A percentile compares a stretch with the other conserved stretches of the same genome.
Conservation (phyloP, 768 basidiomycete genomes). For the Xerocomellus chrysenteron region DNA sequence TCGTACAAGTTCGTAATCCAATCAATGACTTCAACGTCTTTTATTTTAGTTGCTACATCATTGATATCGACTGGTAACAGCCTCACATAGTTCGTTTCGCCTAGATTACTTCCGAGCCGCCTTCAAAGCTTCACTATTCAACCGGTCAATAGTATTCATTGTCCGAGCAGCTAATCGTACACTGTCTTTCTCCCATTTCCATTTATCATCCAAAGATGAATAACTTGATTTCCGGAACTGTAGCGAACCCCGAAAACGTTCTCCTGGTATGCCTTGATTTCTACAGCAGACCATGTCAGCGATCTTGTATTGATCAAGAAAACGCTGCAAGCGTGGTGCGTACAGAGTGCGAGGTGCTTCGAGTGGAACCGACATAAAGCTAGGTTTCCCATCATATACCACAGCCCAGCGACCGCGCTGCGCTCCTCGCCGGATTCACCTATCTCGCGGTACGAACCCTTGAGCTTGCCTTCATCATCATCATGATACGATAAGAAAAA, state of each 20-base stretch:
- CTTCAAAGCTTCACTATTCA: not conserved
- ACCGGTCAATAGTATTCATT: not conserved
- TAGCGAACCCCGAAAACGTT: conserved; percentile 36
- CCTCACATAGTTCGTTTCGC: too few species aligned
- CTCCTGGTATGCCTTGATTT: conserved; percentile 69
- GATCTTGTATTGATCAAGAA: not conserved
- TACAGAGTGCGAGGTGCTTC: conserved; percentile 63
- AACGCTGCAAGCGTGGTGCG: conserved; percentile 19
- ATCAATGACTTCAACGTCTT: too few species aligned
- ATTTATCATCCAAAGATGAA: not conserved
- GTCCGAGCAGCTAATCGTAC: not conserved
- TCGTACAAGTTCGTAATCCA: too few species aligned
- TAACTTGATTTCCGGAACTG: not conserved
- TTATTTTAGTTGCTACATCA: too few species aligned
- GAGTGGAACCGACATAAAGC: conserved; percentile 66
- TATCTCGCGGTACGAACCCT: conserved; percentile 41
- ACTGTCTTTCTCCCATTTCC: not conserved
- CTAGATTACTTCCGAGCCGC: too few species aligned
- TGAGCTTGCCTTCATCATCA: conserved; percentile 33
- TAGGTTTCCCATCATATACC: conserved; percentile 64
- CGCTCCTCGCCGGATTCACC: conserved; percentile 36
- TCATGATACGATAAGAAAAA: not conserved
- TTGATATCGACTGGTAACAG: too few species aligned
- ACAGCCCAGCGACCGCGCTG: conserved; percentile 34
- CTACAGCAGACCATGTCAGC: conserved; percentile 32